A percentile compares a stretch with the other conserved stretches of the same genome.
phyloP scores from a whole-genome alignment of 495 filamentous ascomycete species.

The Neurospora africana region DNA sequence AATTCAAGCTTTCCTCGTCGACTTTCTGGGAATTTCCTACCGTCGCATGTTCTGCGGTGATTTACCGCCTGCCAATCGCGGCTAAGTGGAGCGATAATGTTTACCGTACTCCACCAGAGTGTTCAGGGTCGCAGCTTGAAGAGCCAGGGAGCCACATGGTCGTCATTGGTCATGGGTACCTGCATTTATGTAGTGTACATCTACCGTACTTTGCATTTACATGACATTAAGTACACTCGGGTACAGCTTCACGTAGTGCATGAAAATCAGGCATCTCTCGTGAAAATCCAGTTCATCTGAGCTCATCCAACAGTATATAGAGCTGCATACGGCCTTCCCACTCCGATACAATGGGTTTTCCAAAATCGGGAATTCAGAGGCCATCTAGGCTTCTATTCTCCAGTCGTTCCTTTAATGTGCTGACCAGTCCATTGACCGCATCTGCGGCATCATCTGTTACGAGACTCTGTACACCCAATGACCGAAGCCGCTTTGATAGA shows the following conservation, averaged over 20 bases:
- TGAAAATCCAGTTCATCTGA: neutral
- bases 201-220: neutral
- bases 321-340: neutral
- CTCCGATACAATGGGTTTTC: neutral
- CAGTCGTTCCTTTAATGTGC: neutral
- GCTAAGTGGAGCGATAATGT: slow-evolving; percentile 6
- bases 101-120: neutral
- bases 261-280: neutral
- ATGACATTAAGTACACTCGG: neutral
- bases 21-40: slow-evolving; percentile 9
- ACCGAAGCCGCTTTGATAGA: slow-evolving; percentile 34
- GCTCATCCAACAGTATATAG: neutral
- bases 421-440: neutral
- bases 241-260: neutral
- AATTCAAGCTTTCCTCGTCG: neutral
- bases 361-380: neutral
- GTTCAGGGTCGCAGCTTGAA: neutral
- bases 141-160: neutral
- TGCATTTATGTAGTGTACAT: neutral
- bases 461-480: slow-evolving; percentile 22
- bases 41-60: slow-evolving; percentile 10
- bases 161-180: neutral
- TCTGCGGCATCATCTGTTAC: neutral
- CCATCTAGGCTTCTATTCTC: neutral
- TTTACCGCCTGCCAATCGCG: slow-evolving; percentile 17